Base-by-base conservation (phyloP, 2,329 filamentous ascomycete genomes). In the Lojkania enalia region DNA sequence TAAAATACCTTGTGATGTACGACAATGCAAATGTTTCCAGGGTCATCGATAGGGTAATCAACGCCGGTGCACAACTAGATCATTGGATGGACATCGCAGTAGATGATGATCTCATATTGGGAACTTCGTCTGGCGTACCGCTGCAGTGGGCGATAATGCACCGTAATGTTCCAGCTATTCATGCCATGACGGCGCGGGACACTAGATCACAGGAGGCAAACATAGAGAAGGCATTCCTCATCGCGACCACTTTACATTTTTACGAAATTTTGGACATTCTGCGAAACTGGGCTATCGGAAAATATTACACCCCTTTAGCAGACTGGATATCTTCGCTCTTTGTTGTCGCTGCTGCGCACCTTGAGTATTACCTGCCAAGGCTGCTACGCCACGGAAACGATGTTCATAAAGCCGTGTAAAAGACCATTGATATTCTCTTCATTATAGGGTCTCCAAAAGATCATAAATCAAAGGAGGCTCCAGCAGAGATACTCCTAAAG, bases 81-180 rank as follows among this genome's bases (percentile, higher is more conserved):
- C 14, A 36, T n/a, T 36, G 33, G 33, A 19, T 14, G 13, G 14
- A 18, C 9, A 36, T 5, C 7, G 9, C 4, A 18, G 16, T 5
- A 7, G 39, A 41, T n/a, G 25, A 32, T 21, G 27, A 32, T 18
- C 14, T 41, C 7, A 11, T 41, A 12, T 20, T 20, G 15, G 39
- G 27, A 6, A 32, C 19, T 20, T 19, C 13, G 11, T 20, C n/a
- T 13, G 39, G 39, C 13, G 33, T 18, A n/a, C 39, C 39, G 9
- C 13, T 41, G 7, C 39, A 41, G 19, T 41, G 39, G 25, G 39
- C 39, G n/a, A 29, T 41, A 13, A 14, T 30, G 16, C 25, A 32
- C 16, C 23, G 25, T 13, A 41, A 41, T 16, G 2, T 41, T 7
- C 25, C 25, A 3, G 16, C 33, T 3, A 7, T 41, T 11, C 39